Percentiles rank a stretch among this genome's conserved stretches.
Conservation (phyloP, 257 asterid species). For the Primulina tabacum region DNA sequence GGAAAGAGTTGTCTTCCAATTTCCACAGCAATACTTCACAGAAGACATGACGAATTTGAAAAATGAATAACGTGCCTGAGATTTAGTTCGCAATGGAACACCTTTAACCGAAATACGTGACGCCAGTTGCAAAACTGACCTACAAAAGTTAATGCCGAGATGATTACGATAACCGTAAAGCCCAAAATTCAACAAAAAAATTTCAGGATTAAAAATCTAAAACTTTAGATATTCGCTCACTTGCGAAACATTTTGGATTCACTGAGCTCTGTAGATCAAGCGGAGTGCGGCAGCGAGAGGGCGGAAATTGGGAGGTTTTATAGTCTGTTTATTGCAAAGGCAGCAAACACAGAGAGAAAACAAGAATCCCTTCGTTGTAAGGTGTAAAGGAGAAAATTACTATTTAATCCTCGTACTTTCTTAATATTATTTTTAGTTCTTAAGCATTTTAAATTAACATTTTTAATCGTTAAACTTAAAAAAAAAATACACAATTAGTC, state of each 20-base stretch:
- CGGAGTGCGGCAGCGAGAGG: neutral
- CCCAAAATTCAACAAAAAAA: slow-evolving; percentile 27
- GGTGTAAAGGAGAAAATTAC: too few relatives aligned
- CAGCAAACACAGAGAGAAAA: too few relatives aligned
- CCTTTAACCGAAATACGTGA: slow-evolving; percentile 42
- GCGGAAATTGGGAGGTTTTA: neutral
- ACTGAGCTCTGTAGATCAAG: neutral
- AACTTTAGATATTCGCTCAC: neutral
- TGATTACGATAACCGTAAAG: slow-evolving; percentile 1
- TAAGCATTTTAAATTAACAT: too few relatives aligned
- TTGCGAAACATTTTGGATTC: neutral
- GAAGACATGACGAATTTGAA: neutral
- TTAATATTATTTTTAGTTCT: too few relatives aligned
- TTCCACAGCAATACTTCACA: slow-evolving; percentile 17
- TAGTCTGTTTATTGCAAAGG: neutral
- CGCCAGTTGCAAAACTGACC: slow-evolving; percentile 69
- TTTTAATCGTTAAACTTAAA: too few relatives aligned
- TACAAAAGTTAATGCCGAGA: slow-evolving; percentile 32
- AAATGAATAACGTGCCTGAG: slow-evolving; percentile 48
- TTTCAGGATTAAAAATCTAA: neutral
- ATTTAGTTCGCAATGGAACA: slow-evolving; percentile 52
- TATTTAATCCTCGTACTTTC: too few relatives aligned
- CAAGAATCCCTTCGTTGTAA: too few relatives aligned
- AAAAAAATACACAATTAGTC: too few relatives aligned
- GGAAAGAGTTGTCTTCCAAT: neutral